Percentiles rank a stretch among this genome's conserved stretches.
Evolutionary conservation across 2,329 filamentous ascomycete genomes (phyloP).

Genomic region (Colletotrichum viniferum): DNA sequence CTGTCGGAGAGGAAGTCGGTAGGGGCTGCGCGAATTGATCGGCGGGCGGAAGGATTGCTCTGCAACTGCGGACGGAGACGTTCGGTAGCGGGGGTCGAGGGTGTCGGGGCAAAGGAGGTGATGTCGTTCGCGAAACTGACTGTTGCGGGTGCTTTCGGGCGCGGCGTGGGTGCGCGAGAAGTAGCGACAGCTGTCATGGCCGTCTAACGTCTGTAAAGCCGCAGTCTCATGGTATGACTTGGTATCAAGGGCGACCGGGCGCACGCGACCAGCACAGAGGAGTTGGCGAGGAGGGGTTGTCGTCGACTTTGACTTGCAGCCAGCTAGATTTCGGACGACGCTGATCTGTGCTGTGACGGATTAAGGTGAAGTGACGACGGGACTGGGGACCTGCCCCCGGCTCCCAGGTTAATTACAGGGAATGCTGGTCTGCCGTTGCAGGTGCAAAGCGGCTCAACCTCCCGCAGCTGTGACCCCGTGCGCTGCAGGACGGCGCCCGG

Average conservation of each 20-base stretch:
- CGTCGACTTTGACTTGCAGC: conserved; percentile 23
- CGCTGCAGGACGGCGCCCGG: conserved; percentile 20
- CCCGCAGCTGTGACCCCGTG: conserved; percentile 29
- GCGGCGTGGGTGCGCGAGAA: conserved; percentile 24
- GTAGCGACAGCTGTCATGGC: conserved; percentile 26
- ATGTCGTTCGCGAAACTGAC: conserved; percentile 14
- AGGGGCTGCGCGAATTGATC: conserved; percentile 35
- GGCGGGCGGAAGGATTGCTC: conserved; percentile 24
- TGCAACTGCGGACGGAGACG: conserved; percentile 27
- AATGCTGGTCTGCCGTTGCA: conserved; percentile 13
- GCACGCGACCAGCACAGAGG: background rate
- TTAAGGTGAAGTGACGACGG: background rate
- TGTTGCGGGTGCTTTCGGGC: conserved; percentile 22
- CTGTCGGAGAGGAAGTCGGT: conserved; percentile 71
- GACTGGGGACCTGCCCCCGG: conserved; percentile 4
- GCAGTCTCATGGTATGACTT: conserved; percentile 7
- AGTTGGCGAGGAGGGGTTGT: conserved; percentile 3
- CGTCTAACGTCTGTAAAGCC: conserved; percentile 4
- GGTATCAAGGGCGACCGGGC: background rate
- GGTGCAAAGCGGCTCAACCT: conserved; percentile 20
- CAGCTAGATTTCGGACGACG: conserved; percentile 20
- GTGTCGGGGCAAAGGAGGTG: conserved; percentile 7
- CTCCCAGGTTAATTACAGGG: conserved; percentile 8
- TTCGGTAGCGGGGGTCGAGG: conserved; percentile 23
- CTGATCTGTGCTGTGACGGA: conserved; percentile 3